These are phyloP conservation scores for Coffea canephora DNA, from an alignment of 257 asterid species.

Conservation along the genomic window DNA sequence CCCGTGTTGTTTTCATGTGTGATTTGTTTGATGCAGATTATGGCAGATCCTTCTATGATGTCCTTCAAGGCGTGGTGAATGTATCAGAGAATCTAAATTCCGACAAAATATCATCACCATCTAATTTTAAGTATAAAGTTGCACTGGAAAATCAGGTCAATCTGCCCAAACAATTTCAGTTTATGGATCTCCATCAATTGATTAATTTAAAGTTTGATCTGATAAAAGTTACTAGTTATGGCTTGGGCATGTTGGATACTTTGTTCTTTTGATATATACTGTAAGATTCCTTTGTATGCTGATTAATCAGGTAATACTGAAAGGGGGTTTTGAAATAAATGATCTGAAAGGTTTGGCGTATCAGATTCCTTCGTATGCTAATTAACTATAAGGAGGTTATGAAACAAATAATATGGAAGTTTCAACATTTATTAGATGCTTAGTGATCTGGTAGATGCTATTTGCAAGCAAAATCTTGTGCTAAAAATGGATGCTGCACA, in stretches of 20 bases:
- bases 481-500: not conserved
- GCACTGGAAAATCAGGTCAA: slow-evolving; percentile 95
- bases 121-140: slow-evolving; percentile 76
- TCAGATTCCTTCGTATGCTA: not conserved
- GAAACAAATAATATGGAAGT: not conserved
- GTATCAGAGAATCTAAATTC: slow-evolving; percentile 74
- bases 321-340: not conserved
- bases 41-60: slow-evolving; percentile 71
- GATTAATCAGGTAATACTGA: not conserved
- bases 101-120: slow-evolving; percentile 67
- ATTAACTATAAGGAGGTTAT: too few relatives aligned
- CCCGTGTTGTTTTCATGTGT: slow-evolving; percentile 12
- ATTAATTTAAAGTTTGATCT: not conserved
- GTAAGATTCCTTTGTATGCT: not conserved
- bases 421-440: not conserved
- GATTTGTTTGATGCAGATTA: slow-evolving; percentile 58
- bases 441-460: not conserved
- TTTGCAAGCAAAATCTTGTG: not conserved
- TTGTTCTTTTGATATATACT: not conserved
- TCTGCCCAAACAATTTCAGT: not conserved
- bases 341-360: not conserved
- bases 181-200: slow-evolving; percentile 19
- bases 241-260: not conserved
- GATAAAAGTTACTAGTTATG: not conserved
- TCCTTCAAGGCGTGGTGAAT: slow-evolving; percentile 72